Base-by-base conservation (phyloP, 1,284 basidiomycete species). In the Pseudozyma sp. region DNA sequence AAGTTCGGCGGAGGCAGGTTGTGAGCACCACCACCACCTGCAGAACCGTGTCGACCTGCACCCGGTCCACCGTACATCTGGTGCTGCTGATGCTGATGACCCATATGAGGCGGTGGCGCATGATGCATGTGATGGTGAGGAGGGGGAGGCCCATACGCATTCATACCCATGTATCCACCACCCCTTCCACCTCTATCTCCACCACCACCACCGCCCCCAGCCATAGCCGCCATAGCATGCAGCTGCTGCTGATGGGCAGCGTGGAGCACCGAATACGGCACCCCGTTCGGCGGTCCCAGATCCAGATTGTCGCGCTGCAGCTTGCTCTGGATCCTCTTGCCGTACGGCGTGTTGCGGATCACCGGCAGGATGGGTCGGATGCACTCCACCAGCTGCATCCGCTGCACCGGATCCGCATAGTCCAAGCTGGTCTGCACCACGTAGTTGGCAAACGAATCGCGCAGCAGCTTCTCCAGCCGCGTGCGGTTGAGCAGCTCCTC, bases 401-500 rank as follows among this genome's bases (percentile, higher is more conserved):
- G 71, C 73, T 84, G 82, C 29, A 71, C 50, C 10, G 82, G 81
- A 50, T 83, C 82, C 9, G 82, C 81, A 63, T 84, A 84, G 67
- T 84, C 82, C 49, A 84, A 54, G 59, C 75, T 74, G 3, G 82
- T 84, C 76, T 84, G 82, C 45, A 84, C 82, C 13, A 84, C 82
- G 39, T 84, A 84, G 56, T 84, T 84, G 52, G 81, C 82, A 67
- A 82, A 84, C 42, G 79, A 80, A 66, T 99, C 89, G 19, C 96
- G 90, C 71, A 99, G 87, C 45, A 99, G 88, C 86, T 98, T 97
- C 87, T 99, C 97, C 49, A 99, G 87, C 68, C 94, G 91, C 49
- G 92, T 92, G 71, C 95, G 92, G 86, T 97, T 97, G 65, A 98
- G 88, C 54, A 99, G 88, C 86, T 99, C 97, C 79, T 94, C 93